Evolutionary conservation across 2,329 filamentous ascomycete genomes (phyloP).

Genomic region (Parastagonospora avenae): DNA sequence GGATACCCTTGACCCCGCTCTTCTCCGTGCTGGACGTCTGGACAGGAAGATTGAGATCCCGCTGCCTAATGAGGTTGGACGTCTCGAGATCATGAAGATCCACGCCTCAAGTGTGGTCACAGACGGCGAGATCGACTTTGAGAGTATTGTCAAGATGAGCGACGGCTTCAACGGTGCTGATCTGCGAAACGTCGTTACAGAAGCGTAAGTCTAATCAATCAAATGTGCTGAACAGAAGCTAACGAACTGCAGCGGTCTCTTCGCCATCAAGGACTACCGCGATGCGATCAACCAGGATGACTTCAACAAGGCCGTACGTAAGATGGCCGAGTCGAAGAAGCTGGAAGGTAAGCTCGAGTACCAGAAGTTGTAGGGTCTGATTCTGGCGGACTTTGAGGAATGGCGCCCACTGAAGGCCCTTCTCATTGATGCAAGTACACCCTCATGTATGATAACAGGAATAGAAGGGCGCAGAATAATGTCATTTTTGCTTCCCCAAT

Average conservation of each 20-base stretch:
- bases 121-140: slow-evolving; percentile 96
- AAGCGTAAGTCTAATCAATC: slow-evolving; percentile 73
- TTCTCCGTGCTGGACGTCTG: slow-evolving; percentile 88
- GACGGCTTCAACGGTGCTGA: slow-evolving; percentile 97
- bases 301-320: slow-evolving; percentile 98
- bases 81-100: slow-evolving; percentile 97
- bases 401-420: not conserved
- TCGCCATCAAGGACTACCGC: slow-evolving; percentile 97
- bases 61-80: slow-evolving; percentile 93
- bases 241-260: slow-evolving; percentile 70
- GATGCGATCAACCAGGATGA: slow-evolving; percentile 97
- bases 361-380: slow-evolving; percentile 75
- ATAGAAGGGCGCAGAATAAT: slow-evolving; percentile 12
- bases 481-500: not conserved
- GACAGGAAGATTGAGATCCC: slow-evolving; percentile 99
- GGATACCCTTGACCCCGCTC: slow-evolving; percentile 90
- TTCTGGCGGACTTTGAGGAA: not conserved
- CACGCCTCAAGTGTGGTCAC: slow-evolving; percentile 84
- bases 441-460: slow-evolving; percentile 8
- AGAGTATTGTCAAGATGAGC: slow-evolving; percentile 99
- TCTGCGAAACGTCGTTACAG: slow-evolving; percentile 95
- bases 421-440: not conserved
- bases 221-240: slow-evolving; percentile 13
- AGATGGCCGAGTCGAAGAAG: slow-evolving; percentile 98
- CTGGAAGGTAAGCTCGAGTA: slow-evolving; percentile 98